Percentiles rank a stretch among this genome's conserved stretches.
phyloP scores from a whole-genome alignment of 495 filamentous ascomycete genomes.

The Hypomontagnella submonticulosa region DNA sequence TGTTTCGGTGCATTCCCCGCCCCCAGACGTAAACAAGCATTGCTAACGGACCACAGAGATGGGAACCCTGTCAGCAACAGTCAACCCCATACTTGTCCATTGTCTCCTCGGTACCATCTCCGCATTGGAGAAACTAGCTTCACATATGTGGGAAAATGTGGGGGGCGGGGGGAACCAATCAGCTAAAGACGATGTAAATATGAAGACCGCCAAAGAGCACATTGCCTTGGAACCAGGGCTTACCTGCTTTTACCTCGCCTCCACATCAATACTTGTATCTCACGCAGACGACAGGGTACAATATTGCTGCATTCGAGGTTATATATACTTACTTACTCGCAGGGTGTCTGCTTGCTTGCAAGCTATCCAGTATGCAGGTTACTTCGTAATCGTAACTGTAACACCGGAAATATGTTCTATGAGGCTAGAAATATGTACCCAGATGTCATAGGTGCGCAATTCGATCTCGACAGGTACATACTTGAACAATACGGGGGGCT shows the following conservation, averaged over 20 bases:
- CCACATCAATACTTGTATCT: too few species aligned
- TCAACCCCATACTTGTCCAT: slow-evolving; percentile 39
- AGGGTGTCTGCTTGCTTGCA: too few species aligned
- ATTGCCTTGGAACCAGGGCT: slow-evolving; percentile 11
- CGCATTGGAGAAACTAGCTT: slow-evolving; percentile 47
- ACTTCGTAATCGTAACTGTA: too few species aligned
- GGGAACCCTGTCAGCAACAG: slow-evolving; percentile 22
- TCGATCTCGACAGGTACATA: too few species aligned
- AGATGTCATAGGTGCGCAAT: too few species aligned
- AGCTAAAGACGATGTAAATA: slow-evolving; percentile 3
- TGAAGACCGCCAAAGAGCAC: too few species aligned
- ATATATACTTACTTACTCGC: too few species aligned
- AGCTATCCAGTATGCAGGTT: too few species aligned
- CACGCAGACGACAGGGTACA: slow-evolving; percentile 19
- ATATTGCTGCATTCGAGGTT: slow-evolving; percentile 22
- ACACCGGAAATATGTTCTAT: too few species aligned
- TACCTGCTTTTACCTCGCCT: not conserved
- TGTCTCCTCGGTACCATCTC: slow-evolving; percentile 42
- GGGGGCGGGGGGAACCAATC: slow-evolving; percentile 46
- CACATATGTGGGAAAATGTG: slow-evolving; percentile 40
- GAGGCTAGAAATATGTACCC: too few species aligned
- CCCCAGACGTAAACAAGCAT: slow-evolving; percentile 42
- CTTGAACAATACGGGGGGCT: too few species aligned
- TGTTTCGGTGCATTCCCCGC: slow-evolving; percentile 31
- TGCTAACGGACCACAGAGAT: slow-evolving; percentile 15